Percentiles rank a stretch among this genome's conserved stretches.
Conservation (phyloP, 352 stramenopile genomes). For the Pythium volutum region DNA sequence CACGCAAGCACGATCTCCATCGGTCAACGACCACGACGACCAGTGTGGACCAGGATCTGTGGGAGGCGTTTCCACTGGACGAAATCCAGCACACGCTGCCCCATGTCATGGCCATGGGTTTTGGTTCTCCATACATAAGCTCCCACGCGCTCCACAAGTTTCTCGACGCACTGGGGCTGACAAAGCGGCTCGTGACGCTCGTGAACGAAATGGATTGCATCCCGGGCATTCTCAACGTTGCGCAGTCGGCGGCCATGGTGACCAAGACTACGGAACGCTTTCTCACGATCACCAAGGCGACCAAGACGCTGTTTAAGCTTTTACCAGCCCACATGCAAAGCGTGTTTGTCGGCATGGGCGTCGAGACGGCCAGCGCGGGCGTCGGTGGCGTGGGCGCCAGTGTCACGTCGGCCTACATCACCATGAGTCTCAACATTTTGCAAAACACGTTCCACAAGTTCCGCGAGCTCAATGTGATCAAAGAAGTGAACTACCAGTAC, state of each 20-base stretch:
- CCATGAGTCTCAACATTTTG: constrained; percentile 76
- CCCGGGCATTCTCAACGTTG: constrained; percentile 78
- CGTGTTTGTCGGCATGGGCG: constrained; percentile 36
- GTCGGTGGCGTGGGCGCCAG: constrained; percentile 7
- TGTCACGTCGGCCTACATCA: constrained; percentile 68
- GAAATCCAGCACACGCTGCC: constrained; percentile 35
- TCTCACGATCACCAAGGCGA: constrained; percentile 79
- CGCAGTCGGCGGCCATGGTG: constrained; percentile 69
- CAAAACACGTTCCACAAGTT: constrained; percentile 84
- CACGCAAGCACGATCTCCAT: constrained; percentile 29
- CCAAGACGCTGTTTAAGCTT: constrained; percentile 65
- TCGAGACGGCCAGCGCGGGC: constrained; percentile 5
- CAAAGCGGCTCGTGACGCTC: constrained; percentile 61
- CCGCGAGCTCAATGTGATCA: constrained; percentile 69
- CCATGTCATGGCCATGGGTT: constrained; percentile 64
- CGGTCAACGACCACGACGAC: not conserved
- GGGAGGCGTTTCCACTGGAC: constrained; percentile 18
- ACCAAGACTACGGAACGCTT: constrained; percentile 79
- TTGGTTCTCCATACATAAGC: constrained; percentile 73
- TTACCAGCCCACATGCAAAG: constrained; percentile 74
- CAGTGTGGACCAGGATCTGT: constrained; percentile 5
- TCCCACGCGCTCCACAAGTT: constrained; percentile 44
- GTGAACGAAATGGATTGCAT: constrained; percentile 89
- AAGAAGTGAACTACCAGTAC: constrained; percentile 77
- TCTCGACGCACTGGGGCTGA: constrained; percentile 47